Base-by-base conservation (phyloP, 192 early-diverging fungal genomes). In the Coemansia sp. region DNA sequence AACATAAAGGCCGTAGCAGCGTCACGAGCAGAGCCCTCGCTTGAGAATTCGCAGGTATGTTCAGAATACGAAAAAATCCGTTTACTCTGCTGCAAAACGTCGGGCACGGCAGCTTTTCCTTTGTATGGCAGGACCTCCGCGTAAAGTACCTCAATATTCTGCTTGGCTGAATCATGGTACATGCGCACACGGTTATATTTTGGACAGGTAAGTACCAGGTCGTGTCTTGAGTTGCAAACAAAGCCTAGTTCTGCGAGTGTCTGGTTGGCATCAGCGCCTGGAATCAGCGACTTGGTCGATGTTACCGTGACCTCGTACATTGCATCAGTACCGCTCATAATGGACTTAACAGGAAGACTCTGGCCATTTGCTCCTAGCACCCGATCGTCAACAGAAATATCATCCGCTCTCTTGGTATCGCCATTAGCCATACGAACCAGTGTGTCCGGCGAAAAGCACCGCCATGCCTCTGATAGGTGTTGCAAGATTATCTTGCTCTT, bases 401-500 rank as follows among this genome's bases (percentile, higher is more conserved):
- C 63, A 11, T 43, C 60, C 13, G 63, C 73, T 16, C 22, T 36
- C 41, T 63, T 66, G 32, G 72, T 59, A 37, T 60, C 46, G 46
- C 80, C 74, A 19, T 73, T 61, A 43, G 68, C 66, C 69, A 70
- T 66, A 26, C 66, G 68, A 11, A 79, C 68, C 32, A 6, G 64
- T 10, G 77, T 66, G 58, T 67, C 62, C n/a, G 69, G 69, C 12
- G 76, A 56, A 57, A 78, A 85, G 61, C 88, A 90, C 56, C 93
- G 85, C 96, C 96, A 97, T 0, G 95, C 92, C 86, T 99, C 96
- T 51, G 87, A 90, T 63, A 99, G 84, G 72, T 99, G 98, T 83
- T 97, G 95, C 65, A 99, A 76, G 66, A 99, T 95, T 3, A 94
- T 95, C 61, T 93, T 87, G 60, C 93, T 92, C 81, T 99, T 99